Percentiles rank a stretch among this genome's conserved stretches.
Evolutionary conservation across 768 basidiomycete species (phyloP).

Genomic region (Favolaschia claudopus): DNA sequence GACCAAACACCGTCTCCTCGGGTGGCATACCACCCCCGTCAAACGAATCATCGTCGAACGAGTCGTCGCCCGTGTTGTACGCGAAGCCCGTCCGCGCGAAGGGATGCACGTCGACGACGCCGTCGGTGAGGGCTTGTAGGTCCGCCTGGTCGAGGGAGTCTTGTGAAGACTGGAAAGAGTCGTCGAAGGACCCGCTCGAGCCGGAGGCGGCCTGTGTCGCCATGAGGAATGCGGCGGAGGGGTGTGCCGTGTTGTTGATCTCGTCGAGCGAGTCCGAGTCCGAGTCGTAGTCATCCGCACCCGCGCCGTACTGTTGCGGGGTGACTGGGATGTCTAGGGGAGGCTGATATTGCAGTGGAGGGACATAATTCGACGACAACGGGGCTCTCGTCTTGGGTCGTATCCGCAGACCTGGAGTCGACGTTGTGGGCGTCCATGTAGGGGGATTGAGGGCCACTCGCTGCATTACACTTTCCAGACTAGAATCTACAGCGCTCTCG

Average conservation of each 20-base stretch:
- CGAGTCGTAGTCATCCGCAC: conserved; percentile 52
- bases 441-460: conserved; percentile 59
- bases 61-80: conserved; percentile 54
- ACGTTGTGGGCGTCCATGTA: conserved; percentile 32
- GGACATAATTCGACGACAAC: conserved; percentile 1
- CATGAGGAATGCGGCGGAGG: conserved; percentile 77
- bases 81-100: conserved; percentile 54
- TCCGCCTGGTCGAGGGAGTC: conserved; percentile 64
- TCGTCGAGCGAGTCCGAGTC: conserved; percentile 71
- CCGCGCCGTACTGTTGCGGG: conserved; percentile 26
- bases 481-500: conserved; percentile 58
- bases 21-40: conserved; percentile 50
- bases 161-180: conserved; percentile 47
- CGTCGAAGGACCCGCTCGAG: conserved; percentile 38
- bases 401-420: conserved; percentile 38
- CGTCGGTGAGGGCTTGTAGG: conserved; percentile 39
- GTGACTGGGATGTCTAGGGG: conserved; percentile 16
- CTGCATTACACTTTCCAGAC: conserved; percentile 75
- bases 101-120: conserved; percentile 61
- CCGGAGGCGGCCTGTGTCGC: conserved; percentile 49
- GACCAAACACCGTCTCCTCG: conserved; percentile 79
- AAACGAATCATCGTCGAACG: conserved; percentile 63
- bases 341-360: conserved; percentile 14
- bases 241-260: conserved; percentile 64
- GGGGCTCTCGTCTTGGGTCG: conserved; percentile 37